These are phyloP conservation scores for Globisporangium perplexum DNA, from an alignment of 352 stramenopile genomes.

Conservation along the genomic window DNA sequence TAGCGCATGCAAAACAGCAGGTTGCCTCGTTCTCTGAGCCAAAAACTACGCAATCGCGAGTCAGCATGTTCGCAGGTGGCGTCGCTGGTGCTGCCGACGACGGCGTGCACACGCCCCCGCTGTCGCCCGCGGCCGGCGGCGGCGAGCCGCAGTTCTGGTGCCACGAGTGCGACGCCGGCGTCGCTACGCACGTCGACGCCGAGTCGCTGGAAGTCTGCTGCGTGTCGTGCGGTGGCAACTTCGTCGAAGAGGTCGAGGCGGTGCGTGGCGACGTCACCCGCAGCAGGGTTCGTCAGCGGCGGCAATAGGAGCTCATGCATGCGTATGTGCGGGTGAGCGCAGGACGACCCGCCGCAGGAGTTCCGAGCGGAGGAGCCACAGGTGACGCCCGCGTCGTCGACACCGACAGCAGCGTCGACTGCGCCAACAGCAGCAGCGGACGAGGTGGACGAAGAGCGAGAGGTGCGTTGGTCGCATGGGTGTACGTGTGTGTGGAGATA, in stretches of 20 bases:
- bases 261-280: no score
- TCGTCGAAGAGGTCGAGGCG: conserved; percentile 82
- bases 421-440: no score
- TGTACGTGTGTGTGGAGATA: neutral
- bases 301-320: neutral
- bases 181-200: conserved; percentile 53
- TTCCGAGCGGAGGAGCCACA: conserved; percentile 23
- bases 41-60: neutral
- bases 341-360: conserved; percentile 65
- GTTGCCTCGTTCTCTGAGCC: neutral
- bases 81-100: neutral
- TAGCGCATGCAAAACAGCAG: neutral
- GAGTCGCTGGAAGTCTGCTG: conserved; percentile 68
- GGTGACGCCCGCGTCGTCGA: neutral
- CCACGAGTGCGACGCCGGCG: conserved; percentile 61
- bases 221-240: conserved; percentile 63
- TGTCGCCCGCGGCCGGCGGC: neutral
- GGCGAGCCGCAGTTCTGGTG: conserved; percentile 61
- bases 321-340: neutral
- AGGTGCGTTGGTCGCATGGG: conserved; percentile 3
- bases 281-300: no score
- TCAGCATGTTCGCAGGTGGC: neutral
- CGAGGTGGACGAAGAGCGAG: conserved; percentile 9
- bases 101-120: conserved; percentile 11
- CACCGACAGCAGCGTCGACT: neutral